phyloP scores from a whole-genome alignment of 2,329 filamentous ascomycete species.

The Aspergillus sp. region DNA sequence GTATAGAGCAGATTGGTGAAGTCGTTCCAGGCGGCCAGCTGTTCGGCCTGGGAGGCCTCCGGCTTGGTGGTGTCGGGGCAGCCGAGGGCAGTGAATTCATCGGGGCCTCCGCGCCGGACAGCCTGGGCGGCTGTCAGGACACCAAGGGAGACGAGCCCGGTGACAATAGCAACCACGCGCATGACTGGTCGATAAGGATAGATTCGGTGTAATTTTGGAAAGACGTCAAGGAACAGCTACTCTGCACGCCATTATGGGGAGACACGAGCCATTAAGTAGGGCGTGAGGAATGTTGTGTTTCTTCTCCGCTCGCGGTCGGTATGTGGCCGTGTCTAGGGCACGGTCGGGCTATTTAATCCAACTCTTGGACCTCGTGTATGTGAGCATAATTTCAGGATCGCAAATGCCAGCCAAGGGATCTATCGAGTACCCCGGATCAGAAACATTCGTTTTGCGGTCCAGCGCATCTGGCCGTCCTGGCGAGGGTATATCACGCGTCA shows the following conservation, averaged over 20 bases:
- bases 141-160: not conserved
- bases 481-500: too few species aligned
- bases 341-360: not conserved
- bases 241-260: not conserved
- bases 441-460: too few species aligned
- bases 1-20: conserved; percentile 2
- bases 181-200: not conserved
- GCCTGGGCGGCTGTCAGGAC: not conserved
- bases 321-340: not conserved
- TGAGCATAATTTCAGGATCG: too few species aligned
- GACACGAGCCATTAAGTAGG: not conserved
- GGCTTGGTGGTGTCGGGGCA: conserved; percentile 9
- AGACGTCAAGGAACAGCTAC: not conserved
- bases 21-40: conserved; percentile 1
- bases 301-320: not conserved
- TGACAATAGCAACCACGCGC: not conserved
- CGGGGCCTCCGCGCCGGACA: not conserved
- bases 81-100: conserved; percentile 2
- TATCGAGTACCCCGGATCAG: too few species aligned
- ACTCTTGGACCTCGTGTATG: too few species aligned
- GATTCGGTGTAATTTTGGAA: too few species aligned
- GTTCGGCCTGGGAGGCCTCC: not conserved
- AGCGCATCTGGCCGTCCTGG: too few species aligned
- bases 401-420: too few species aligned
- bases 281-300: not conserved